Evolutionary conservation across 768 basidiomycete genomes (phyloP).

Genomic region (Boletus patriciae): DNA sequence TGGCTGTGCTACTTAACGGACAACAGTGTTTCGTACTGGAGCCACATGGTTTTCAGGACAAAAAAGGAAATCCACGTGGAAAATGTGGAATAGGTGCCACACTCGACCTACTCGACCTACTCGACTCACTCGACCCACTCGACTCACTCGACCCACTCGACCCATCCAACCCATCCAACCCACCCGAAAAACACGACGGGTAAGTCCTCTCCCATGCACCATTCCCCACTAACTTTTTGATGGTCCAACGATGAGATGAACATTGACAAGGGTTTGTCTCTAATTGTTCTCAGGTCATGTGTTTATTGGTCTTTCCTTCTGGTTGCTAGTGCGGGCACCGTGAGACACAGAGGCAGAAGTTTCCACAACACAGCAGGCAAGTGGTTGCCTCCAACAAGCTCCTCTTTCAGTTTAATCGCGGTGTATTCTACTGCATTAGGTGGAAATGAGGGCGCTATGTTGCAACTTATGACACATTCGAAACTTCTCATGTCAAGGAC

Average conservation of each 20-base stretch:
- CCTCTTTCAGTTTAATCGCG: conserved; percentile 8
- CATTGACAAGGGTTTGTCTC: conserved; percentile 72
- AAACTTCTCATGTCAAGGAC: conserved; percentile 61
- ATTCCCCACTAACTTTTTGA: too few relatives aligned
- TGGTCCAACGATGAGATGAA: conserved; percentile 95
- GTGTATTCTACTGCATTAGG: conserved; percentile 37
- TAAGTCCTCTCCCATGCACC: too few relatives aligned
- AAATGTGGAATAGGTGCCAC: too few relatives aligned
- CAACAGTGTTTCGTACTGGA: too few relatives aligned
- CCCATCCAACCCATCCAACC: too few relatives aligned
- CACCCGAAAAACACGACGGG: too few relatives aligned
- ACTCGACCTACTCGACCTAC: too few relatives aligned
- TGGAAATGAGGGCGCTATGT: conserved; percentile 65
- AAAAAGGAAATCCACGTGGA: too few relatives aligned
- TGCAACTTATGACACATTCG: conserved; percentile 78
- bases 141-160: too few relatives aligned
- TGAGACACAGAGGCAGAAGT: conserved; percentile 80
- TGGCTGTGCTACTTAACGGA: too few relatives aligned
- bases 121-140: too few relatives aligned
- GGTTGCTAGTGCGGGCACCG: conserved; percentile 65
- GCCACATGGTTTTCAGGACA: too few relatives aligned
- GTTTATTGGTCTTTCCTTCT: background rate
- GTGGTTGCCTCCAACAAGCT: conserved; percentile 24
- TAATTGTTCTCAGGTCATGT: background rate
- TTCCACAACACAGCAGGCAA: conserved; percentile 71